Evolutionary conservation across 2,329 filamentous ascomycete species (phyloP).

Genomic region (Aspergillus piperis): DNA sequence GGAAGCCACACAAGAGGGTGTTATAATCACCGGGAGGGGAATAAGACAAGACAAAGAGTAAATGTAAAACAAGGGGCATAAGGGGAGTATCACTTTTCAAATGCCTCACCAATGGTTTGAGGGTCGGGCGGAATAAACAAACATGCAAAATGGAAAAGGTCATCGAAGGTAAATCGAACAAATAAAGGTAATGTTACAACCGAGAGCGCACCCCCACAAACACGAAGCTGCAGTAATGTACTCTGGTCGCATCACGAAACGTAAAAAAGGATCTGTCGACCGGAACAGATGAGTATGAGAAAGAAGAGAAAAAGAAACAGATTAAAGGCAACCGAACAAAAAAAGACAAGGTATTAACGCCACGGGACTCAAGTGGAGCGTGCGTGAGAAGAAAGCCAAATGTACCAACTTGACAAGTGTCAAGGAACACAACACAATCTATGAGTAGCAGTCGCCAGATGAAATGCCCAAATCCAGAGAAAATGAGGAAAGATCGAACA

Average conservation of each 20-base stretch:
- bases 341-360: conserved; percentile 31
- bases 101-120: conserved; percentile 13
- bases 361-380: conserved; percentile 23
- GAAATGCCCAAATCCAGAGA: conserved; percentile 38
- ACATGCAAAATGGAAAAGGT: conserved; percentile 17
- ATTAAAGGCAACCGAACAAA: conserved; percentile 26
- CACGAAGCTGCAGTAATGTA: conserved; percentile 7
- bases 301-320: conserved; percentile 29
- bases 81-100: conserved; percentile 26
- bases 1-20: conserved; percentile 7
- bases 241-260: conserved; percentile 15
- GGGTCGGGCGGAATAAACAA: conserved; percentile 13
- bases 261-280: conserved; percentile 20
- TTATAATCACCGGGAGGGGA: conserved; percentile 3
- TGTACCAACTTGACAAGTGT: conserved; percentile 34
- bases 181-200: conserved; percentile 10
- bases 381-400: conserved; percentile 28
- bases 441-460: conserved; percentile 40
- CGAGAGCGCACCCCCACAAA: conserved; percentile 6
- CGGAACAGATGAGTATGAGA: conserved; percentile 27
- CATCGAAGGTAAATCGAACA: conserved; percentile 10
- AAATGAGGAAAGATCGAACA: conserved; percentile 30
- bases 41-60: conserved; percentile 5
- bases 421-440: conserved; percentile 38
- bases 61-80: conserved; percentile 1